Evolutionary conservation across 495 filamentous ascomycete species (phyloP), one percentile per base, ranked within the genome.

Genomic region (Annulohypoxylon maeteangense): DNA sequence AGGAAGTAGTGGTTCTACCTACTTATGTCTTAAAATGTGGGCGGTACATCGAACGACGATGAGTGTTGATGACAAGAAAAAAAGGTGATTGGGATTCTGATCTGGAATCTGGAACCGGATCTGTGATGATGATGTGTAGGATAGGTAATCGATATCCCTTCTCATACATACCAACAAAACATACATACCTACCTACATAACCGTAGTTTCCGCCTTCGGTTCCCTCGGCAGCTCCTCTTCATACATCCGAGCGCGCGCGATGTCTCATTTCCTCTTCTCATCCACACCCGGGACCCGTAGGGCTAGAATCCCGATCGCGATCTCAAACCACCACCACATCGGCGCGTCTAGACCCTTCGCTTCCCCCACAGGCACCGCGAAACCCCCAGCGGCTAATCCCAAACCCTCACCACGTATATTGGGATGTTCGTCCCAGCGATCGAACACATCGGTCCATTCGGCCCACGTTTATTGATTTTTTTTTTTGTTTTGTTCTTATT

Each of bases 141-240:
- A 67, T 59, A 67, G 23, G 23, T 38, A 66, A 56, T 53, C 31
- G 47, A 62, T 68, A 62, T 62, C 65, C 58, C 65, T 56, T 22
- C 57, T 68, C 65, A 40, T 27, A 31, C 20, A n/a, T 31, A 60
- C 29, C 0, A 27, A 16, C 42, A n/a, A n/a, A n/a, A n/a, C n/a
- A n/a, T n/a, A n/a, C n/a, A n/a, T n/a, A n/a, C n/a, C n/a, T n/a
- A n/a, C n/a, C n/a, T n/a, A 29, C 36, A 32, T 16, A 53, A n/a
- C 3, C 14, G 20, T 27, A 53, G 47, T n/a, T 61, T 48, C 29
- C 14, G 25, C 6, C 16, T 25, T 40, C 12, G 4, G 10, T 25
- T 27, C 36, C 2, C n/a, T 1, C 34, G 25, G 11, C 34, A 14
- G 11, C 20, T n/a, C 20, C 2, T 16, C 2, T 27, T 8, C 3